A percentile compares a stretch with the other conserved stretches of the same genome.
phyloP scores from a whole-genome alignment of 2,329 filamentous ascomycete genomes.

The Penicillium hordei region DNA sequence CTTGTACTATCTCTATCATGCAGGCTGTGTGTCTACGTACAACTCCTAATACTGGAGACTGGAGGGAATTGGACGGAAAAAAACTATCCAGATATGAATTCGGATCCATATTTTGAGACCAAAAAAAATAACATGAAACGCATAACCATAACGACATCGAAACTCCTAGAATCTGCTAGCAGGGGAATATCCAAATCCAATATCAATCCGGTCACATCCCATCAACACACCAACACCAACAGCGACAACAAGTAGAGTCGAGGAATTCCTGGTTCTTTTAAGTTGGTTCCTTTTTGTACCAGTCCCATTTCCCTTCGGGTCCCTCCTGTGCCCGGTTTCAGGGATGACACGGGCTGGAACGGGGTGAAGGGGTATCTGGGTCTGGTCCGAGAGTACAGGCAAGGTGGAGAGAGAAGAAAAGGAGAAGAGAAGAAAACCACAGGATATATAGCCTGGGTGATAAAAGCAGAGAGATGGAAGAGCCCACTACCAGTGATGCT shows the following conservation, averaged over 20 bases:
- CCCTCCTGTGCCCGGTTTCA: background rate
- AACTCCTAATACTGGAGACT: background rate
- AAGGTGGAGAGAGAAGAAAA: background rate
- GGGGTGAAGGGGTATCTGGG: background rate
- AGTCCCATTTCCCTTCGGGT: background rate
- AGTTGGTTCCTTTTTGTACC: slow-evolving; percentile 3
- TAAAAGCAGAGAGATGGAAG: background rate
- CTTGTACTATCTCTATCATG: background rate
- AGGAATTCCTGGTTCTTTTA: background rate
- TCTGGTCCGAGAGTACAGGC: slow-evolving; percentile 4
- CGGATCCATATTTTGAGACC: background rate
- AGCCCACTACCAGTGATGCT: background rate
- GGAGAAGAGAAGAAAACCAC: background rate
- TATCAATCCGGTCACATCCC: slow-evolving; percentile 5
- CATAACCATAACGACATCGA: slow-evolving; percentile 13
- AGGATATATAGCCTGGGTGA: background rate
- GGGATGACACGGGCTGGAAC: background rate
- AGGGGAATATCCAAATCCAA: slow-evolving; percentile 13
- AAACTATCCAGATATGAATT: background rate
- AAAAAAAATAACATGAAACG: slow-evolving; percentile 7
- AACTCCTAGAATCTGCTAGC: slow-evolving; percentile 7
- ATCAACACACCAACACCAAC: slow-evolving; percentile 3
- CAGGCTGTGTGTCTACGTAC: background rate
- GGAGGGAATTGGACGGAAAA: background rate
- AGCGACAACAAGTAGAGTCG: slow-evolving; percentile 1